Percentiles rank a stretch among this genome's conserved stretches.
These are phyloP conservation scores for Magnaporthiopsis incrustans DNA, from an alignment of 2,329 filamentous ascomycete species.

Conservation along the genomic window DNA sequence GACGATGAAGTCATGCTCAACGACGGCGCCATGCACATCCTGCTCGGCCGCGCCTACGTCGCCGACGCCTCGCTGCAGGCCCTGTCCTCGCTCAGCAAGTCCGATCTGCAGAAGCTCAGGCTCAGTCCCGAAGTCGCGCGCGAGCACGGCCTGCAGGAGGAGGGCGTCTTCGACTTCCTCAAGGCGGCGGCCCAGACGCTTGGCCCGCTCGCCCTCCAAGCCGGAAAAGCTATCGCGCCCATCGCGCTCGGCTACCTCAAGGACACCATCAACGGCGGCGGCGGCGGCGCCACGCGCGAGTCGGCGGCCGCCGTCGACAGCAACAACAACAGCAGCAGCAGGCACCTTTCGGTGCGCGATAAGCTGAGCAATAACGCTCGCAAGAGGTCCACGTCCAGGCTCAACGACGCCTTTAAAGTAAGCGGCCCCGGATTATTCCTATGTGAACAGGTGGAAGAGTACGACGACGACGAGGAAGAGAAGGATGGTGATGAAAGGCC, in stretches of 20 bases:
- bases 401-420: neutral
- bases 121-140: neutral
- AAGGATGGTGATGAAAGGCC: too few relatives aligned
- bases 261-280: neutral
- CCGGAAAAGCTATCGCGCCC: neutral
- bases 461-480: too few relatives aligned
- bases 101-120: neutral
- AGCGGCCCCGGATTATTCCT: neutral
- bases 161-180: neutral
- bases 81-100: constrained; percentile 7
- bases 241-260: neutral
- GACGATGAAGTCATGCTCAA: neutral
- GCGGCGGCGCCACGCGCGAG: too few relatives aligned
- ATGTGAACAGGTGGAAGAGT: neutral
- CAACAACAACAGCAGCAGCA: too few relatives aligned
- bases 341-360: neutral
- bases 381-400: neutral
- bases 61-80: constrained; percentile 13
- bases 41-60: constrained; percentile 13
- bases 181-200: neutral
- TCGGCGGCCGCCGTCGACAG: neutral
- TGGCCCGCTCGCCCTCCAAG: neutral
- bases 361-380: neutral
- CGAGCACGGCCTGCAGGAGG: neutral
- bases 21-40: neutral